A percentile compares a stretch with the other conserved stretches of the same genome.
phyloP scores from a whole-genome alignment of 108 stramenopile species.

The Stephanodiscus minutulus region DNA sequence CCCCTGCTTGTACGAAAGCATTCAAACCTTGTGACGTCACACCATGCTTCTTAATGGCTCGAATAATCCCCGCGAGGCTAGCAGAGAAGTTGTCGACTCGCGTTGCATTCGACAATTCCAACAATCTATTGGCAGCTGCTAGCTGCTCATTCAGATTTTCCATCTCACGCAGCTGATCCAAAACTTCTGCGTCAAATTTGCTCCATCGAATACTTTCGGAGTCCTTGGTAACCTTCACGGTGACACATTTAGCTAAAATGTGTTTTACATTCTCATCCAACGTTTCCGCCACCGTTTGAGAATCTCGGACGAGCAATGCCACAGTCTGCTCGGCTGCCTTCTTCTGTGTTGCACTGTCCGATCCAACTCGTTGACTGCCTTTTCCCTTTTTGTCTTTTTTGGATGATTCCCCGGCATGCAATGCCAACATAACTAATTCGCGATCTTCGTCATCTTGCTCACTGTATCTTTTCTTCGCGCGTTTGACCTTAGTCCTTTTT shows the following conservation, averaged over 20 bases:
- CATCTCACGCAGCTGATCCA: constrained; percentile 72
- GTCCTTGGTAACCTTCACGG: constrained; percentile 46
- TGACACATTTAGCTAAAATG: constrained; percentile 65
- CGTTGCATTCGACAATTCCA: constrained; percentile 57
- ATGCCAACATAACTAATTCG: constrained; percentile 87
- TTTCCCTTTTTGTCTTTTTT: constrained; percentile 57
- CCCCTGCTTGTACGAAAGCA: constrained; percentile 6
- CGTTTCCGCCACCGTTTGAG: constrained; percentile 53
- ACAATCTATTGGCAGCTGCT: constrained; percentile 68
- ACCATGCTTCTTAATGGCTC: constrained; percentile 78
- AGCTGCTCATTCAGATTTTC: constrained; percentile 56
- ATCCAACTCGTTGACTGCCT: constrained; percentile 26
- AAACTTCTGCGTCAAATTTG: constrained; percentile 83
- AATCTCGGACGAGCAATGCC: constrained; percentile 69
- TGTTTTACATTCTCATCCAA: constrained; percentile 58
- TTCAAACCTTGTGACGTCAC: constrained; percentile 15
- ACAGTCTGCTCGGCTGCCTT: constrained; percentile 74
- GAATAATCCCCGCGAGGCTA: constrained; percentile 84
- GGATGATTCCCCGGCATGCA: constrained; percentile 82
- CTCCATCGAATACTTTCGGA: constrained; percentile 76
- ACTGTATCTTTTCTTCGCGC: constrained; percentile 80
- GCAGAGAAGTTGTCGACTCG: constrained; percentile 84
- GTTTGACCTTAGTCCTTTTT: constrained; percentile 71
- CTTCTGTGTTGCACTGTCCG: constrained; percentile 55
- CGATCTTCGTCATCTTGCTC: constrained; percentile 98